A percentile compares a stretch with the other conserved stretches of the same genome.
phyloP scores from a whole-genome alignment of 129 eudicot genomes.

The Smallanthus sonchifolius region DNA sequence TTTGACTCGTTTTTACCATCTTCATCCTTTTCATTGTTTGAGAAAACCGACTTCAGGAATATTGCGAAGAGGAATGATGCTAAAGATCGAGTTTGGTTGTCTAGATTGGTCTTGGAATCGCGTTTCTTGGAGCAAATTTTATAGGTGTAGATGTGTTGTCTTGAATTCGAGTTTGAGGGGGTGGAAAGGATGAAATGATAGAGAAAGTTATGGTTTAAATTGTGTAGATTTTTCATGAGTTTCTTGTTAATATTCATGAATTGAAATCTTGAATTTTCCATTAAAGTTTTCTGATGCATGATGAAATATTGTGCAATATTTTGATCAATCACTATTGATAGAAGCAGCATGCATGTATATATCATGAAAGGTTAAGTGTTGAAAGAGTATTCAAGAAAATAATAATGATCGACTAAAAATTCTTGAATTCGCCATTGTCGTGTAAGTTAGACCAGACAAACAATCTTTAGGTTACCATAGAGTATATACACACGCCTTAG shows the following conservation, averaged over 20 bases:
- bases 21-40: conserved; percentile 7
- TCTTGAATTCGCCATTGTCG: too few relatives aligned
- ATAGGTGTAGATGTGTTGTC: not conserved
- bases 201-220: not conserved
- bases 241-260: conserved; percentile 10
- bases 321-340: not conserved
- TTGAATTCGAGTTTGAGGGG: conserved; percentile 6
- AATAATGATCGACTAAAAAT: too few relatives aligned
- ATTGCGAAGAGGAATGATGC: conserved; percentile 7
- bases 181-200: conserved; percentile 7
- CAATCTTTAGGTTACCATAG: too few relatives aligned
- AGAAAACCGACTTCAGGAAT: not conserved
- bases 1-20: not conserved
- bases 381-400: not conserved
- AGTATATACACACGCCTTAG: too few relatives aligned
- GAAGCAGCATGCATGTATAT: not conserved
- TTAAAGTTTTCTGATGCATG: not conserved
- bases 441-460: too few relatives aligned
- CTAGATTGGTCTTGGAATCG: not conserved
- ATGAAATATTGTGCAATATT: not conserved
- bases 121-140: conserved; percentile 7
- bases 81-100: not conserved
- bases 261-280: not conserved
- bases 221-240: conserved; percentile 12
- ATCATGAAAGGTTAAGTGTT: not conserved